phyloP scores from a whole-genome alignment of 2,329 filamentous ascomycete genomes.

The Nemania diffusa region DNA sequence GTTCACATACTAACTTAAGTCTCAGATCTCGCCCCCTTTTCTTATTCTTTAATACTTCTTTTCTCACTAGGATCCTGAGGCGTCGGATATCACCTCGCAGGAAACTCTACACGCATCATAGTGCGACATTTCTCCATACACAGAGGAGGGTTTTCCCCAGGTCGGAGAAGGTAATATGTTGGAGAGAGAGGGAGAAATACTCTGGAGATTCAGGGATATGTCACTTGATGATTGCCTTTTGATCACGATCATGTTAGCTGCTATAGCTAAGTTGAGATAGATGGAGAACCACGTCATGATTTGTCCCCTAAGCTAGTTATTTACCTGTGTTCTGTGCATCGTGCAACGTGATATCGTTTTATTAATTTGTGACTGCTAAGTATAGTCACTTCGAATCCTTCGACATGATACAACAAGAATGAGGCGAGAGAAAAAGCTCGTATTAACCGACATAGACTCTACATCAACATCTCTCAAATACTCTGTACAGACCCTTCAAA shows the following conservation, averaged over 20 bases:
- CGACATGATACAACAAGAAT: background rate
- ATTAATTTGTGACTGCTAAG: background rate
- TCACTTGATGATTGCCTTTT: background rate
- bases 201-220: constrained; percentile 1
- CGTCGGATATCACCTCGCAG: background rate
- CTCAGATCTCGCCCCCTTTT: background rate
- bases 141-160: background rate
- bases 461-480: constrained; percentile 89
- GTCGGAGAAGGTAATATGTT: background rate
- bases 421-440: too few species aligned
- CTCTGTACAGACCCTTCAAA: constrained; percentile 89
- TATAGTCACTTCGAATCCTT: background rate
- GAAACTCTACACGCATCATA: background rate
- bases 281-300: constrained; percentile 2
- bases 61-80: background rate
- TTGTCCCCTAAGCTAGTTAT: background rate
- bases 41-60: background rate
- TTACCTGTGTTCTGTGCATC: background rate
- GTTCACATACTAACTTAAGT: too few species aligned
- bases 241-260: background rate
- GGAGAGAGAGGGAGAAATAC: background rate
- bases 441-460: background rate
- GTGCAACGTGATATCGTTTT: background rate
- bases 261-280: background rate
- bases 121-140: background rate